These are phyloP conservation scores for Hypoxylon sp. DNA, from an alignment of 2,329 filamentous ascomycete species.

Conservation along the genomic window DNA sequence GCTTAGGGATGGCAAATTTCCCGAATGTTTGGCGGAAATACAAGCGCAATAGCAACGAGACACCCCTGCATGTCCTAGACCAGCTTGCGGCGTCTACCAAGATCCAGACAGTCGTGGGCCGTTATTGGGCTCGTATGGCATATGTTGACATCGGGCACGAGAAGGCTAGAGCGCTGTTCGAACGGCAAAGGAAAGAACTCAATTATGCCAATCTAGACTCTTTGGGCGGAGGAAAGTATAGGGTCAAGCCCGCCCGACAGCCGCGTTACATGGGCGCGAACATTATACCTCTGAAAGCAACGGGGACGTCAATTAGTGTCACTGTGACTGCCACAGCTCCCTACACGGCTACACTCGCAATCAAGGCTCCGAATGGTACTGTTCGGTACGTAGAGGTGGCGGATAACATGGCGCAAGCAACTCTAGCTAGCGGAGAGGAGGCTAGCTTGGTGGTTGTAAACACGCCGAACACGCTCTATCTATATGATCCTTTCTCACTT, in stretches of 20 bases:
- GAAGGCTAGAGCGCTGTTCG: constrained; percentile 58
- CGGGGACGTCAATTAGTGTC: constrained; percentile 52
- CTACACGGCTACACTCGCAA: constrained; percentile 60
- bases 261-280: constrained; percentile 67
- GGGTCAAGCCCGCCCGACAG: constrained; percentile 59
- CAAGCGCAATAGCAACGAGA: constrained; percentile 62
- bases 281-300: constrained; percentile 61
- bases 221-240: constrained; percentile 57
- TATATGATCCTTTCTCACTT: constrained; percentile 62
- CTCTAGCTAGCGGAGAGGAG: constrained; percentile 59
- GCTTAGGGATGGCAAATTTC: constrained; percentile 59
- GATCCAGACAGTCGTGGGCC: constrained; percentile 60
- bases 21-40: constrained; percentile 62
- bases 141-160: constrained; percentile 65
- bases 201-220: constrained; percentile 62
- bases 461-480: constrained; percentile 60
- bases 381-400: constrained; percentile 58
- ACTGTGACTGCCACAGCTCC: constrained; percentile 55
- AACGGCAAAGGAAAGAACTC: constrained; percentile 54
- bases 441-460: constrained; percentile 64
- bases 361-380: constrained; percentile 53
- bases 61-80: constrained; percentile 63
- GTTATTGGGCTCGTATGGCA: constrained; percentile 69
- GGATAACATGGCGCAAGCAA: constrained; percentile 55
- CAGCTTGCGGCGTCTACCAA: constrained; percentile 56